phyloP scores from a whole-genome alignment of 805 yeast genomes.

The Wickerhamomyces strasburgensis region DNA sequence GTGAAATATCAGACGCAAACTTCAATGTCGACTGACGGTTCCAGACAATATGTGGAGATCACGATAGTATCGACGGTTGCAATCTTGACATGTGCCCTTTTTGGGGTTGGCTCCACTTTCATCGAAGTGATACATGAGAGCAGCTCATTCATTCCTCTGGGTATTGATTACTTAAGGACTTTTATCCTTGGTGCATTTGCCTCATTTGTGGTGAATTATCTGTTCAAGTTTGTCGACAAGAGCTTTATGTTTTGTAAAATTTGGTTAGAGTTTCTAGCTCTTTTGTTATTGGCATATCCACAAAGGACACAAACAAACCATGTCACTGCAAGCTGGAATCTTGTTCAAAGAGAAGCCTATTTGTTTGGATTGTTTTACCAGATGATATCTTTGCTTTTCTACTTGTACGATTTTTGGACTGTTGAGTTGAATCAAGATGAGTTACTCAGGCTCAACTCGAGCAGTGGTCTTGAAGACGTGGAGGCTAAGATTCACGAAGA shows the following conservation, averaged over 20 bases:
- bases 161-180: slow-evolving; percentile 36
- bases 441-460: slow-evolving; percentile 3
- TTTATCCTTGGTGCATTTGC: slow-evolving; percentile 31
- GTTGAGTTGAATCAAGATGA: slow-evolving; percentile 14
- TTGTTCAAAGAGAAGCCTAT: slow-evolving; percentile 36
- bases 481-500: slow-evolving; percentile 14
- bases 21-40: too few relatives aligned
- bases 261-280: slow-evolving; percentile 31
- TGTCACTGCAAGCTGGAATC: slow-evolving; percentile 30
- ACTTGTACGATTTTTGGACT: slow-evolving; percentile 29
- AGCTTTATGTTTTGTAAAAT: slow-evolving; percentile 30
- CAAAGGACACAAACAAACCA: slow-evolving; percentile 28
- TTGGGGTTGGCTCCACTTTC: neutral
- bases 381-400: slow-evolving; percentile 25
- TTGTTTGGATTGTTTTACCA: slow-evolving; percentile 29
- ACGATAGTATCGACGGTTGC: neutral
- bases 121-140: slow-evolving; percentile 13
- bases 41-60: too few relatives aligned
- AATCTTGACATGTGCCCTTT: neutral
- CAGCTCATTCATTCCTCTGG: slow-evolving; percentile 29
- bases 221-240: slow-evolving; percentile 25
- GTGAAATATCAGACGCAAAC: too few relatives aligned
- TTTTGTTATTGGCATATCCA: slow-evolving; percentile 36
- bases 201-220: slow-evolving; percentile 27
- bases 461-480: slow-evolving; percentile 6